Base-by-base conservation (phyloP, 164 flowering plant species). In the Sedum album region DNA sequence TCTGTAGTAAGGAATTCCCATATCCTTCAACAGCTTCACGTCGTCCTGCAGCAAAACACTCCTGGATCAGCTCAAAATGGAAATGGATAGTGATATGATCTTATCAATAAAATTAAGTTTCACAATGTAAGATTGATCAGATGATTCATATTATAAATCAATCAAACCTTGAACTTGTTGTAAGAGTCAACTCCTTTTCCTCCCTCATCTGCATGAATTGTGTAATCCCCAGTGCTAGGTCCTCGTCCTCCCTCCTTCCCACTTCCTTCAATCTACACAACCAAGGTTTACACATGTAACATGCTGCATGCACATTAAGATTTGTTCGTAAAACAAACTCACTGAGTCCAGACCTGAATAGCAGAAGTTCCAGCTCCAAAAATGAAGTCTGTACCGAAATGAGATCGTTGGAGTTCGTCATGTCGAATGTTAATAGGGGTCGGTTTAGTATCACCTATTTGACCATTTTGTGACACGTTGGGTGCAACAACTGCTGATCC, bases 321-420 rank as follows among this genome's bases (percentile, higher is more conserved):
- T n/a, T n/a, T n/a, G n/a, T 51, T 51, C 28, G 21, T 6, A 5
- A n/a, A 51, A 1, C 9, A n/a, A 23, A 18, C 21, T 48, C 21
- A 48, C 13, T 2, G 30, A 23, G 25, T 26, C 15, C 60, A 20
- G 30, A 75, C 74, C 72, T 75, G 78, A 44, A 70, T 26, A 33
- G 81, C 81, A 64, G 77, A 67, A 67, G 75, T 73, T 13, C 73
- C 63, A 7, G 65, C 71, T 44, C 77, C 81, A 66, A 76, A 79
- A 39, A 33, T 44, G 57, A 79, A 79, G 30, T 73, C 75, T 5
- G 2, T 4, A 17, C 73, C 68, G 55, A 79, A 79, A 41, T 73
- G 65, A 0, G 68, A 65, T 49, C 78, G 66, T 35, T 60, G 70
- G 8, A 76, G 57, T 17, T 51, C 55, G 2, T 67, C 31, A 26